phyloP scores from a whole-genome alignment of 257 asterid species.

The Parsonsia alboflavescens region DNA sequence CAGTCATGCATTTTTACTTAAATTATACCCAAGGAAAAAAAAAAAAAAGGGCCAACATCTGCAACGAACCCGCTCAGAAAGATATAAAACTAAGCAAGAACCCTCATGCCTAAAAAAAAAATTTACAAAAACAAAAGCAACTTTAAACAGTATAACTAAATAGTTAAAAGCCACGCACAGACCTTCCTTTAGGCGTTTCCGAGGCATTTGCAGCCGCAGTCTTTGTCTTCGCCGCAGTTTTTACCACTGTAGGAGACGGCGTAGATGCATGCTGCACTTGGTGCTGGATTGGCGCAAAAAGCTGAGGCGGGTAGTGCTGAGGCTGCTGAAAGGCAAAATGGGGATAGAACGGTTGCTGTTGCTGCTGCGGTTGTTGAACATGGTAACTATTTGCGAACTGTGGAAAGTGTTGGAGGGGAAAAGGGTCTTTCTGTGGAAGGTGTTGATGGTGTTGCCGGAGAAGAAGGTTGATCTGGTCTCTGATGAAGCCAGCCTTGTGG shows the following conservation, averaged over 20 bases:
- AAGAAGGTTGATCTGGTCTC: constrained; percentile 50
- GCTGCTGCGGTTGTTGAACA: background rate
- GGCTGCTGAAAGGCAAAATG: constrained; percentile 27
- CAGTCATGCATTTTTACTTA: too few relatives aligned
- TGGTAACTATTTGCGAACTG: constrained; percentile 18
- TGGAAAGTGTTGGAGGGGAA: constrained; percentile 18
- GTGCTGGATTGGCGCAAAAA: constrained; percentile 19
- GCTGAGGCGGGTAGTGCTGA: constrained; percentile 28
- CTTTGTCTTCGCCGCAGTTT: constrained; percentile 11
- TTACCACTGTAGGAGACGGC: constrained; percentile 18
- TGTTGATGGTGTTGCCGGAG: constrained; percentile 46
- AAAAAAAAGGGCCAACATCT: too few relatives aligned
- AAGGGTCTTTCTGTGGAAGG: constrained; percentile 31
- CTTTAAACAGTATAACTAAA: background rate
- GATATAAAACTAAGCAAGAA: too few relatives aligned
- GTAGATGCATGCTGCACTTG: constrained; percentile 24
- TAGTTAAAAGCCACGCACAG: background rate
- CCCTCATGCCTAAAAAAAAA: too few relatives aligned
- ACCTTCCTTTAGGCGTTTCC: constrained; percentile 61
- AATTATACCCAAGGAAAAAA: too few relatives aligned
- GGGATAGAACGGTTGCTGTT: constrained; percentile 16
- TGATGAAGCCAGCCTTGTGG: constrained; percentile 59
- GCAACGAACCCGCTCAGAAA: too few relatives aligned
- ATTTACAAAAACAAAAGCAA: background rate
- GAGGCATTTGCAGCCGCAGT: constrained; percentile 30